These are phyloP conservation scores for Pyrenula massariospora DNA, from an alignment of 495 filamentous ascomycete genomes.

Conservation along the genomic window DNA sequence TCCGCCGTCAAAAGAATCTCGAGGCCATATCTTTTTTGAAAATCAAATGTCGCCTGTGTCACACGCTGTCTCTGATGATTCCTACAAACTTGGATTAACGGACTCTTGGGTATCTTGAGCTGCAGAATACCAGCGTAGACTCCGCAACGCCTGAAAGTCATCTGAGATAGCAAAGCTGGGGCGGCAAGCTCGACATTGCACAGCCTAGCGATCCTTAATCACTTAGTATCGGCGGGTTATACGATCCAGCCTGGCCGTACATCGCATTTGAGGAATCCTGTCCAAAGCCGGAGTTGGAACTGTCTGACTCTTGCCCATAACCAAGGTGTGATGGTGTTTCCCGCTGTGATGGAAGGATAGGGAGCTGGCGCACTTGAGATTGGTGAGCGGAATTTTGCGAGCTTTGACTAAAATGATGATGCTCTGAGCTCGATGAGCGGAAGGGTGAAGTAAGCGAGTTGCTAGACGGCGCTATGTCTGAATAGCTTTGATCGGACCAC, in stretches of 20 bases:
- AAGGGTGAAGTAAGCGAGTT: not conserved
- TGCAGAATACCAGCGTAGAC: no score
- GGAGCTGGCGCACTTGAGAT: not conserved
- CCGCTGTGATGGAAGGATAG: not conserved
- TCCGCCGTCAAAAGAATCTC: no score
- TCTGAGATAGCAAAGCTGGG: no score
- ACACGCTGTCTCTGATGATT: no score
- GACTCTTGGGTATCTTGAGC: no score
- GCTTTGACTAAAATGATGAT: not conserved
- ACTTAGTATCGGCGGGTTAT: no score
- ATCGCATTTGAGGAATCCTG: not conserved
- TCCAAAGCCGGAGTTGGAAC: not conserved
- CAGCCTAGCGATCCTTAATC: no score
- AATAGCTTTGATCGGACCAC: constrained; percentile 10
- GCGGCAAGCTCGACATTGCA: no score
- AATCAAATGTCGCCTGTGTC: no score
- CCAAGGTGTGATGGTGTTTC: not conserved
- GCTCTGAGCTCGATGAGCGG: not conserved
- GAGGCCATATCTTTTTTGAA: no score
- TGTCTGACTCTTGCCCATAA: not conserved
- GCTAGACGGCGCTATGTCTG: not conserved
- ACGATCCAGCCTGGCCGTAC: not conserved
- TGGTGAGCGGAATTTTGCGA: not conserved
- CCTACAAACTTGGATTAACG: no score
- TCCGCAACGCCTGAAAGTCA: no score